phyloP scores from a whole-genome alignment of 768 basidiomycete genomes.

The Amanita subjunquillea region DNA sequence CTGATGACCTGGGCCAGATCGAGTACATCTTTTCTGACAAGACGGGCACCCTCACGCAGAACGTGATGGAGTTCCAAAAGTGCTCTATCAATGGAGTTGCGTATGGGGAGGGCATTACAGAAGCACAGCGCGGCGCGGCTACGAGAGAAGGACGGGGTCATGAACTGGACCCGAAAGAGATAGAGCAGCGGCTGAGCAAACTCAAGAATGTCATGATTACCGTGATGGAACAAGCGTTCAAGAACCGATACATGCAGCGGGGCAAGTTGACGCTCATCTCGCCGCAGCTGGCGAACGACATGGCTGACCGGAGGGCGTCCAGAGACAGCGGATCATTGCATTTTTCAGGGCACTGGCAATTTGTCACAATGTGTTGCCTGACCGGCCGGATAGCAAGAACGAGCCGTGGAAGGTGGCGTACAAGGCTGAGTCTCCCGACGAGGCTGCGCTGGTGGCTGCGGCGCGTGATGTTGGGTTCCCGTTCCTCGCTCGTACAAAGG shows the following conservation, averaged over 20 bases:
- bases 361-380: slow-evolving; percentile 87
- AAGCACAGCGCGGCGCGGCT: slow-evolving; percentile 89
- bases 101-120: slow-evolving; percentile 93
- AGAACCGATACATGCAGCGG: slow-evolving; percentile 76
- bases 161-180: slow-evolving; percentile 57
- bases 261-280: slow-evolving; percentile 84
- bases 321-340: slow-evolving; percentile 57
- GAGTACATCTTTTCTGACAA: slow-evolving; percentile 90
- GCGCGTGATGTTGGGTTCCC: slow-evolving; percentile 92
- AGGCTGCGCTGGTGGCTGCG: slow-evolving; percentile 86
- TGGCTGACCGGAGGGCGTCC: slow-evolving; percentile 51
- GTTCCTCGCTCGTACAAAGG: slow-evolving; percentile 69
- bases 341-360: slow-evolving; percentile 96
- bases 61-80: slow-evolving; percentile 98
- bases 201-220: slow-evolving; percentile 72
- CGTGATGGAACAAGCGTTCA: slow-evolving; percentile 68
- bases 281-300: slow-evolving; percentile 72
- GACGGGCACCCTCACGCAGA: slow-evolving; percentile 95
- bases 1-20: slow-evolving; percentile 97
- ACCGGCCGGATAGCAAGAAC: slow-evolving; percentile 51
- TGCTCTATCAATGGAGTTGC: slow-evolving; percentile 77
- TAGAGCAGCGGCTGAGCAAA: slow-evolving; percentile 48
- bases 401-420: slow-evolving; percentile 66
- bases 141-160: slow-evolving; percentile 69
- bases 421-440: slow-evolving; percentile 95